Evolutionary conservation across 257 asterid species (phyloP).

Genomic region (Phtheirospermum japonicum): DNA sequence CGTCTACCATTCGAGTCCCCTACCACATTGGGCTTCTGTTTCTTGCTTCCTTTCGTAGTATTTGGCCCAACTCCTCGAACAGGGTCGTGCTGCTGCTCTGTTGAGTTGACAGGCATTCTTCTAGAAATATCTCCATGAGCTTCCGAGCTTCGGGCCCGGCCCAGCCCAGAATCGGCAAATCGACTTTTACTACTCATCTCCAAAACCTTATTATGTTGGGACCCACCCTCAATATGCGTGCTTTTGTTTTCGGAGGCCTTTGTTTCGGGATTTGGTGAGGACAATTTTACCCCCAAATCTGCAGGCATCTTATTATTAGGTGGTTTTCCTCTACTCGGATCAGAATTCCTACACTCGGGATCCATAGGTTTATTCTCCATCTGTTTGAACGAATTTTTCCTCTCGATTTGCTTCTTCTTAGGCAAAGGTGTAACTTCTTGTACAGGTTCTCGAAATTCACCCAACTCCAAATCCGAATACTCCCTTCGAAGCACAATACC

Average conservation of each 20-base stretch:
- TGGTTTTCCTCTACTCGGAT: slow-evolving; percentile 48
- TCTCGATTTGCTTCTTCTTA: slow-evolving; percentile 56
- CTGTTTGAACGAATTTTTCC: slow-evolving; percentile 53
- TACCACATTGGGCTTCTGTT: slow-evolving; percentile 44
- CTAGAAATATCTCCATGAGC: slow-evolving; percentile 43
- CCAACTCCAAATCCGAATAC: slow-evolving; percentile 84
- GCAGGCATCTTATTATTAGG: slow-evolving; percentile 42
- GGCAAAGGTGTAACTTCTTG: slow-evolving; percentile 52
- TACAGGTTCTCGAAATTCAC: slow-evolving; percentile 80
- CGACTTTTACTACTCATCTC: slow-evolving; percentile 49
- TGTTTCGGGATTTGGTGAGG: slow-evolving; percentile 48
- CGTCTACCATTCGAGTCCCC: slow-evolving; percentile 53
- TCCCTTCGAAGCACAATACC: slow-evolving; percentile 61
- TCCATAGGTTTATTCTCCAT: slow-evolving; percentile 44
- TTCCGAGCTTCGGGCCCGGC: slow-evolving; percentile 40
- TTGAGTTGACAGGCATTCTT: slow-evolving; percentile 39
- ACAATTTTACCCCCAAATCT: slow-evolving; percentile 41
- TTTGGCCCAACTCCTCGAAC: slow-evolving; percentile 41
- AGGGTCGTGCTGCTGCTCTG: slow-evolving; percentile 52
- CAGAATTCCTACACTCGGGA: slow-evolving; percentile 61
- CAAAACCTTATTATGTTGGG: slow-evolving; percentile 39
- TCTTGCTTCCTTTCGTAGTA: slow-evolving; percentile 54
- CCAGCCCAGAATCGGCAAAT: slow-evolving; percentile 41
- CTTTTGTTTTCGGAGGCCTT: slow-evolving; percentile 49
- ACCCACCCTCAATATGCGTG: slow-evolving; percentile 42